These are phyloP conservation scores for Oryza nivara DNA, from an alignment of 176 grass and related monocot genomes.

Conservation along the genomic window DNA sequence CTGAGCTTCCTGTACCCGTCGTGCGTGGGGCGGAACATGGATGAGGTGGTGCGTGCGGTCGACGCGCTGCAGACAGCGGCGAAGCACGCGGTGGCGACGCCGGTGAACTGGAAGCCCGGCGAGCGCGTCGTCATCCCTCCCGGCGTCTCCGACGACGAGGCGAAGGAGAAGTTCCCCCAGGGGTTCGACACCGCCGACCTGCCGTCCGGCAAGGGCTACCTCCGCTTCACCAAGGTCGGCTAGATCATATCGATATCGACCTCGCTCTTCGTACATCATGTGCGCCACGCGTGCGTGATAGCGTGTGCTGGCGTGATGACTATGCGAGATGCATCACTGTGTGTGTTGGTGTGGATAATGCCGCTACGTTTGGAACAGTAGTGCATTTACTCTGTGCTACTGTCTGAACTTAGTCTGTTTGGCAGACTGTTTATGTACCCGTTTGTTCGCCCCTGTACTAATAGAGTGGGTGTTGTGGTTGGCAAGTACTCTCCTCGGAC, in stretches of 20 bases:
- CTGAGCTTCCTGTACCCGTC: conserved; percentile 85
- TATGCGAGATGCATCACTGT: no score
- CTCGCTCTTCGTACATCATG: no score
- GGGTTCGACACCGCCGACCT: conserved; percentile 66
- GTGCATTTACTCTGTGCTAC: no score
- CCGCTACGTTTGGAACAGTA: no score
- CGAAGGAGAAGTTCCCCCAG: conserved; percentile 55
- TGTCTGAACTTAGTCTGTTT: no score
- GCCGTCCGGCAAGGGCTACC: conserved; percentile 72
- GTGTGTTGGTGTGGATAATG: no score
- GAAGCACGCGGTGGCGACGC: conserved; percentile 73
- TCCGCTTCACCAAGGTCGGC: conserved; percentile 73
- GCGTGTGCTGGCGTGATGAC: no score
- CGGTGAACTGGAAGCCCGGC: conserved; percentile 79
- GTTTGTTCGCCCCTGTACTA: no score
- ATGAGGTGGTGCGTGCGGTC: conserved; percentile 75
- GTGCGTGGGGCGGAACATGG: conserved; percentile 80
- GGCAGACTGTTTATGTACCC: no score
- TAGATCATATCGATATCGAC: background rate
- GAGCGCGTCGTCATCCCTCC: conserved; percentile 69
- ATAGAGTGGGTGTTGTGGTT: no score
- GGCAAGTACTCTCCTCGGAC: no score
- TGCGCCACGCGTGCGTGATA: no score
- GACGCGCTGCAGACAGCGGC: conserved; percentile 72
- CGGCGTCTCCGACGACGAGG: conserved; percentile 77